Percentiles rank a stretch among this genome's conserved stretches.
Conservation (phyloP, 176 grass and related monocot species). For the Metroxylon sagu region DNA sequence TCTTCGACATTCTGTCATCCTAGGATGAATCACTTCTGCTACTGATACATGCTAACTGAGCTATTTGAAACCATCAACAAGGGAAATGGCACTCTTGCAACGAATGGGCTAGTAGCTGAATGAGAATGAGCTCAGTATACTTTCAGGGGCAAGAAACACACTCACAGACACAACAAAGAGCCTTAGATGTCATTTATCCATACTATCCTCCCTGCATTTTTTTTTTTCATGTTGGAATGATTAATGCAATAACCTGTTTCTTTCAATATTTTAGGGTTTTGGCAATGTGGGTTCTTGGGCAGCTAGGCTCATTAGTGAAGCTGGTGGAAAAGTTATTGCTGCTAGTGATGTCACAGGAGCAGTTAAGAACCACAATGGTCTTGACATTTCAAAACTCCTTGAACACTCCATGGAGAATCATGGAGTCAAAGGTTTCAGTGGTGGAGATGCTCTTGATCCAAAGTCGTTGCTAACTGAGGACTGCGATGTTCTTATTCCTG, state of each 20-base stretch:
- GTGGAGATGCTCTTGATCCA: conserved; percentile 50
- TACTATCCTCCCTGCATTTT: too few relatives aligned
- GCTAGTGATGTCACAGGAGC: conserved; percentile 79
- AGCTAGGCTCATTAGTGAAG: conserved; percentile 69
- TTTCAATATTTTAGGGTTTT: conserved; percentile 51
- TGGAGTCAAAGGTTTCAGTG: conserved; percentile 61
- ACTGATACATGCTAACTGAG: too few relatives aligned
- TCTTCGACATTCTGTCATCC: too few relatives aligned
- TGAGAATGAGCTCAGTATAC: too few relatives aligned
- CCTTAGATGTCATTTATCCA: too few relatives aligned
- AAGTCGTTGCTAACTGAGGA: conserved; percentile 65
- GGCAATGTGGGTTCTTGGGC: conserved; percentile 95
- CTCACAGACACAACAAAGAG: too few relatives aligned
- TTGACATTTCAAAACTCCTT: conserved; percentile 53
- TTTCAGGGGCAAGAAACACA: too few relatives aligned
- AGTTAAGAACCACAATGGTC: conserved; percentile 61
- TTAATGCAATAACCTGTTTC: neutral
- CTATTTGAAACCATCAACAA: too few relatives aligned
- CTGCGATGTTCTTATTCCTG: conserved; percentile 76
- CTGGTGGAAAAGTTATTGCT: conserved; percentile 67
- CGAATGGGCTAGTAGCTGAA: too few relatives aligned
- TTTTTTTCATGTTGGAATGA: too few relatives aligned
- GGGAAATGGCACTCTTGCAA: too few relatives aligned
- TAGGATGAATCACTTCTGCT: too few relatives aligned
- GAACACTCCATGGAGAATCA: conserved; percentile 44